A percentile compares a stretch with the other conserved stretches of the same genome.
These are phyloP conservation scores for Pisolithus albus DNA, from an alignment of 768 basidiomycete genomes.

Conservation along the genomic window DNA sequence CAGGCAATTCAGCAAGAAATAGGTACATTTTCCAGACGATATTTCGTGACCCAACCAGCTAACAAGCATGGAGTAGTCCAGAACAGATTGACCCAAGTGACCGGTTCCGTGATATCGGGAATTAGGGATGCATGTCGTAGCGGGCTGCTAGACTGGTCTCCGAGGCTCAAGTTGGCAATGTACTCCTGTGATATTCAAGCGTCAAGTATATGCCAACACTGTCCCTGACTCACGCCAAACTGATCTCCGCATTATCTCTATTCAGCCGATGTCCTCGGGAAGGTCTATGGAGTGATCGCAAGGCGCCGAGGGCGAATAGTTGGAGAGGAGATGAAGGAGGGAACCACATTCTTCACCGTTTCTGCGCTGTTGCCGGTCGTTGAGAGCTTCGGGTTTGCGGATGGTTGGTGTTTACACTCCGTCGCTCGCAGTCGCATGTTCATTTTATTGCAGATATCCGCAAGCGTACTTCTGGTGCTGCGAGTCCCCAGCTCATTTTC, in stretches of 20 bases:
- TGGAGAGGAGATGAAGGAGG: slow-evolving; percentile 98
- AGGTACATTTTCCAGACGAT: slow-evolving; percentile 35
- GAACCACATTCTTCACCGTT: slow-evolving; percentile 90
- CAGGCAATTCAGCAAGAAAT: slow-evolving; percentile 59
- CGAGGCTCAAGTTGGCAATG: slow-evolving; percentile 95
- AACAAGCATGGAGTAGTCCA: slow-evolving; percentile 44
- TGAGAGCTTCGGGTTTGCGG: slow-evolving; percentile 96
- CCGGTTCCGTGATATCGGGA: slow-evolving; percentile 85
- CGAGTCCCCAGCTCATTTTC: slow-evolving; percentile 95
- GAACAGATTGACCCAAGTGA: slow-evolving; percentile 75
- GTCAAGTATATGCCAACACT: slow-evolving; percentile 58
- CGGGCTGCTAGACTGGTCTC: slow-evolving; percentile 94
- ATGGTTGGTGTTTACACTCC: slow-evolving; percentile 48
- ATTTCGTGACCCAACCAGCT: slow-evolving; percentile 3
- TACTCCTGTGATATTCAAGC: slow-evolving; percentile 98
- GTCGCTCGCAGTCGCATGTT: slow-evolving; percentile 6
- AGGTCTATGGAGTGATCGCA: slow-evolving; percentile 93
- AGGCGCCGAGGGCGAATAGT: slow-evolving; percentile 87
- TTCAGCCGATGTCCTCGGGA: slow-evolving; percentile 91
- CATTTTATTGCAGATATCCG: slow-evolving; percentile 65
- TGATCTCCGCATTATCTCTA: slow-evolving; percentile 3
- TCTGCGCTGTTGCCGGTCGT: slow-evolving; percentile 89
- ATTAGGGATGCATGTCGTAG: slow-evolving; percentile 86
- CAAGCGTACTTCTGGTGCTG: slow-evolving; percentile 93
- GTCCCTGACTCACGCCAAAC: slow-evolving; percentile 2